Evolutionary conservation across 2,329 filamentous ascomycete species (phyloP).

Genomic region (Calonectria multiphialidica): DNA sequence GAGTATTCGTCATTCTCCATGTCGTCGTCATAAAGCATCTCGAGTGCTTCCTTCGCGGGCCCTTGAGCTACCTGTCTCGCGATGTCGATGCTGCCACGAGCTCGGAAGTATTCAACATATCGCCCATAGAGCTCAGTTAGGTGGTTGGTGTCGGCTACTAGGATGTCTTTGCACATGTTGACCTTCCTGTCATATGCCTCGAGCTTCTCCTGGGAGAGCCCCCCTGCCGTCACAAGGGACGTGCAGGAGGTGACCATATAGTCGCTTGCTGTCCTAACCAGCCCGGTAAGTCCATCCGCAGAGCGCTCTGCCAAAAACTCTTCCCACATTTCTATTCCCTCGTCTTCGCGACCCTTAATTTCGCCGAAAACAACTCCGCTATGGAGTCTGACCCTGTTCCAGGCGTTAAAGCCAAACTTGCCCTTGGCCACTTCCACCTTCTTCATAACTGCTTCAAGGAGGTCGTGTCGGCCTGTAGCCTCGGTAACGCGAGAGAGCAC

Average conservation of each 20-base stretch:
- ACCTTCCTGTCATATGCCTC: slow-evolving; percentile 10
- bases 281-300: neutral
- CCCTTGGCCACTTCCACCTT: neutral
- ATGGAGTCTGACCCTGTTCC: neutral
- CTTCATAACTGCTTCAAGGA: neutral
- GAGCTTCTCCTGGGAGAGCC: neutral
- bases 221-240: neutral
- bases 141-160: neutral
- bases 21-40: slow-evolving; percentile 23
- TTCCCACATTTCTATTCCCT: neutral
- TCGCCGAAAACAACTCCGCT: neutral
- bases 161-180: neutral
- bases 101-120: slow-evolving; percentile 9
- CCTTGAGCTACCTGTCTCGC: neutral
- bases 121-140: neutral
- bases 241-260: neutral
- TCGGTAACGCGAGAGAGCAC: neutral
- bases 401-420: neutral
- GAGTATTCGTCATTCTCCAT: slow-evolving; percentile 7
- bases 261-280: neutral
- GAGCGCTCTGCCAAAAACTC: neutral
- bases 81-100: neutral
- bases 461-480: neutral
- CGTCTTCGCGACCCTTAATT: neutral
- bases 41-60: neutral